Base-by-base conservation (phyloP, 139 green algal genomes). In the Chlorella sp. region DNA sequence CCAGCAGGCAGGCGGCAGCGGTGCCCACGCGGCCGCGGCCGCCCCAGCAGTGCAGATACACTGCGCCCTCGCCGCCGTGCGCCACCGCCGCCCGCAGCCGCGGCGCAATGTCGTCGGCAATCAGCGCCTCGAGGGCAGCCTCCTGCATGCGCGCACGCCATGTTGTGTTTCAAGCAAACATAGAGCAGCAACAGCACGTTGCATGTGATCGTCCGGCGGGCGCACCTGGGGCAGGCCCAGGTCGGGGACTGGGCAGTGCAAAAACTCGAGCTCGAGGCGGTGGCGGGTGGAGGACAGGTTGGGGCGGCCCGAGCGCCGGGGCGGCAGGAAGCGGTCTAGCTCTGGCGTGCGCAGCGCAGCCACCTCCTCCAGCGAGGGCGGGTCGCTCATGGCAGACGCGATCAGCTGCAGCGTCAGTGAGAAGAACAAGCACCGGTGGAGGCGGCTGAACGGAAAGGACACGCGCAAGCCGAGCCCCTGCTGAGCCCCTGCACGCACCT, bases 1-100 rank as follows among this genome's bases (percentile, higher is more conserved):
- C 84, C 68, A 97, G 84, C 67, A 96, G 78, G 83, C 84, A 92
- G n/a, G 90, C 86, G 27, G 87, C 91, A 38, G 96, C 84, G 15
- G 80, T 89, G 27, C 91, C 93, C 0, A 90, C 92, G 17, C 93
- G 87, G 1, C 93, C 93, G 5, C 93, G 81, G 2, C 93, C 93
- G 21, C 92, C 92, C 93, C 93, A 97, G 87, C 92, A 97, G 83
- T 97, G 92, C 46, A 95, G 46, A 83, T 97, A 97, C 48, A 96
- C 50, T n/a, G n/a, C n/a, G 55, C 74, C 74, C 79, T 94, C 79
- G 25, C 91, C 91, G 5, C 11, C 31, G 7, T 42, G 35, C 67
- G 76, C 38, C 35, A 95, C 48, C 27, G 91, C 79, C 15, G 66
- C 71, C 17, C 86, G 53, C 42, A 90, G 33, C 25, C 21, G 61